A percentile compares a stretch with the other conserved stretches of the same genome.
phyloP scores from a whole-genome alignment of 305 asterid genomes.

The Solanum chacoense region DNA sequence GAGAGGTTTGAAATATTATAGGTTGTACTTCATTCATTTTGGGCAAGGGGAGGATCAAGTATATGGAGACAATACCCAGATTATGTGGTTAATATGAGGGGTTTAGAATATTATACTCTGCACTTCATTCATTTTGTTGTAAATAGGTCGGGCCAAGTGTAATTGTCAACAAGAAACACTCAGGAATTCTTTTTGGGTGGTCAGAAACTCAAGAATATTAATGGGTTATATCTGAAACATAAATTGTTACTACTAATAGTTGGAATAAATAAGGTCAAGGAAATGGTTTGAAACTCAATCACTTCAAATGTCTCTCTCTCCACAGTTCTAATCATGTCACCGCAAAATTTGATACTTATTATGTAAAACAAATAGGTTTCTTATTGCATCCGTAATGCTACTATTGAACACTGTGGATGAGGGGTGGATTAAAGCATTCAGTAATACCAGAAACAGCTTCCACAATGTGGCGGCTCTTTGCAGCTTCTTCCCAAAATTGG shows the following conservation, averaged over 20 bases:
- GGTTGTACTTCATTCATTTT: background rate
- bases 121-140: background rate
- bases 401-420: background rate
- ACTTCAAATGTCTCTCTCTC: background rate
- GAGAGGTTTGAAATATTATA: background rate
- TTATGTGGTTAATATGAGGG: background rate
- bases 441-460: slow-evolving; percentile 73
- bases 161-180: background rate
- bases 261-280: background rate
- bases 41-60: background rate
- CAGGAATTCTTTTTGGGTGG: background rate
- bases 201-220: background rate
- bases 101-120: background rate
- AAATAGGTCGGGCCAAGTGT: background rate
- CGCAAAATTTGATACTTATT: background rate
- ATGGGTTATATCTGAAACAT: background rate
- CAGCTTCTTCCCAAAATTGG: slow-evolving; percentile 96
- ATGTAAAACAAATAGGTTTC: background rate
- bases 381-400: background rate
- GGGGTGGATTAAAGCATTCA: background rate
- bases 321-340: background rate
- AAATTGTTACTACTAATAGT: background rate
- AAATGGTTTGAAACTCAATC: background rate
- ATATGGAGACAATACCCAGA: background rate
- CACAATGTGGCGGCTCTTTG: slow-evolving; percentile 63